phyloP scores from a whole-genome alignment of 2,329 filamentous ascomycete species.

The Fusarium sp. region DNA sequence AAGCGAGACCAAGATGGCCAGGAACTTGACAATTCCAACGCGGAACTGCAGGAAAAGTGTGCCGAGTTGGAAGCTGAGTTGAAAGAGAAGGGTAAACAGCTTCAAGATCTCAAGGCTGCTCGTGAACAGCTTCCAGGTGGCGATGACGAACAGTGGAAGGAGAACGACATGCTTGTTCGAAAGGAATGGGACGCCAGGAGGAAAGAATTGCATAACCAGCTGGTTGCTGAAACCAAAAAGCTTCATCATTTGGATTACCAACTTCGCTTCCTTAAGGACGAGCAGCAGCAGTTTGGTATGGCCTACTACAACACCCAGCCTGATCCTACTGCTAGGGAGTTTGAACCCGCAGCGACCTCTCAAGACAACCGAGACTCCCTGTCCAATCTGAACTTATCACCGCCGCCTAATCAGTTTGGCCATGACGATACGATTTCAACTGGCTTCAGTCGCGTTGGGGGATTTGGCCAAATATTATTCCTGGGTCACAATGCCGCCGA shows the following conservation, averaged over 20 bases:
- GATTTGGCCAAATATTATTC: slow-evolving; percentile 64
- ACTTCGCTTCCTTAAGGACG: slow-evolving; percentile 59
- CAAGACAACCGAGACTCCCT: slow-evolving; percentile 61
- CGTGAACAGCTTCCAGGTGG: slow-evolving; percentile 71
- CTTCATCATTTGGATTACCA: slow-evolving; percentile 60
- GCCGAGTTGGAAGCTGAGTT: slow-evolving; percentile 76
- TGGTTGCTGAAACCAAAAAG: slow-evolving; percentile 61
- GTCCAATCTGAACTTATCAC: slow-evolving; percentile 54
- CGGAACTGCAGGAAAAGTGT: slow-evolving; percentile 71
- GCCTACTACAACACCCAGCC: slow-evolving; percentile 60
- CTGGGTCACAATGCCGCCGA: slow-evolving; percentile 59
- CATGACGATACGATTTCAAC: slow-evolving; percentile 60
- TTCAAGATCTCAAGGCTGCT: slow-evolving; percentile 79
- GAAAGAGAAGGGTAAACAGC: slow-evolving; percentile 71
- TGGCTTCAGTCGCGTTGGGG: slow-evolving; percentile 62
- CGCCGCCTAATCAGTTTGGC: slow-evolving; percentile 54
- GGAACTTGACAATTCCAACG: slow-evolving; percentile 65
- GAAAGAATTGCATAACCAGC: slow-evolving; percentile 62
- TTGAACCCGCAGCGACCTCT: slow-evolving; percentile 54
- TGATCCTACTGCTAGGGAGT: slow-evolving; percentile 59
- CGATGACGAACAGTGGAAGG: slow-evolving; percentile 68
- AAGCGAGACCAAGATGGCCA: slow-evolving; percentile 64
- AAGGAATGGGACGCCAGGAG: slow-evolving; percentile 66
- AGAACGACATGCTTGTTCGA: slow-evolving; percentile 62
- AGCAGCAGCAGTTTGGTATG: slow-evolving; percentile 58